phyloP scores from a whole-genome alignment of 2,329 filamentous ascomycete genomes.

The Pezicula rhizophila region DNA sequence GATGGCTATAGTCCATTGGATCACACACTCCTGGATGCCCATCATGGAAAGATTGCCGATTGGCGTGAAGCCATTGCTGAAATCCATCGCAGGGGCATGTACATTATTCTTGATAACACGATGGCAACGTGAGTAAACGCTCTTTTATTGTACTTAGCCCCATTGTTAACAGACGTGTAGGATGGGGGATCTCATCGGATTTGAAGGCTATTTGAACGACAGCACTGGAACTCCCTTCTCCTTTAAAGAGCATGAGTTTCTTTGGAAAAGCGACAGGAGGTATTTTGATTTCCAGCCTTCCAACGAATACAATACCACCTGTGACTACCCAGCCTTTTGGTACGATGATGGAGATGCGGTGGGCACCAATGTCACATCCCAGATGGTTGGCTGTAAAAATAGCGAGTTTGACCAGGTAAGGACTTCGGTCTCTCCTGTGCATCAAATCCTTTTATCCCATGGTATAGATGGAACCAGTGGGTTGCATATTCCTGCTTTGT shows the following conservation, averaged over 20 bases:
- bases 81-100: conserved; percentile 58
- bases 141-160: background rate
- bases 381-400: conserved; percentile 50
- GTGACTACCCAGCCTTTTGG: conserved; percentile 57
- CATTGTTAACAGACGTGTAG: conserved; percentile 16
- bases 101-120: conserved; percentile 61
- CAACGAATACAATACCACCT: conserved; percentile 46
- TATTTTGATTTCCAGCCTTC: conserved; percentile 57
- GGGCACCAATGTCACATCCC: conserved; percentile 36
- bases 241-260: conserved; percentile 48
- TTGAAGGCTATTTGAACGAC: conserved; percentile 50
- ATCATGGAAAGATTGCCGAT: conserved; percentile 51
- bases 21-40: conserved; percentile 55
- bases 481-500: too few species aligned
- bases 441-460: too few species aligned
- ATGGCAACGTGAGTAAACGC: conserved; percentile 21
- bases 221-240: conserved; percentile 46
- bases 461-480: too few species aligned
- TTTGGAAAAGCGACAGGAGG: conserved; percentile 46
- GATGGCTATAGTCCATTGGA: conserved; percentile 57
- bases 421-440: background rate
- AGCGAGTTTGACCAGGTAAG: conserved; percentile 52
- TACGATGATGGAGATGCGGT: conserved; percentile 48
- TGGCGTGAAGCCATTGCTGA: conserved; percentile 53
- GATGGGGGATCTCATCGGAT: conserved; percentile 56